Evolutionary conservation across 257 asterid genomes (phyloP).

Genomic region (Nicotiana attenuata): DNA sequence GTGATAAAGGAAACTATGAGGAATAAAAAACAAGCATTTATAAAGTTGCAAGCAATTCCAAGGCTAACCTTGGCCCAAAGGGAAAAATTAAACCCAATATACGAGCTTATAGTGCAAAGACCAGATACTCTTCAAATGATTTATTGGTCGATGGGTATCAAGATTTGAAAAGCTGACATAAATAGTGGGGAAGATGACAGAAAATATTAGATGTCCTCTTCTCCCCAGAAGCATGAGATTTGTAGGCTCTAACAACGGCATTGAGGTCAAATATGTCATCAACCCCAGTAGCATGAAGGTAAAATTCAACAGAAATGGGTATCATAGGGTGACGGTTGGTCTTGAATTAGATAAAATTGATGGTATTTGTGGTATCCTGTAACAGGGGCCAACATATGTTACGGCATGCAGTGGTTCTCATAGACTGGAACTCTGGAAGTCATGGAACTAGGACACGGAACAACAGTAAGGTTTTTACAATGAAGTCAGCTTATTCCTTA

Average conservation of each 20-base stretch:
- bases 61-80: not conserved
- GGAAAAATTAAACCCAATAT: not conserved
- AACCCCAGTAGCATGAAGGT: not conserved
- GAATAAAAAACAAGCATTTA: not conserved
- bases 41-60: constrained; percentile 1
- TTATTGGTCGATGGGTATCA: not conserved
- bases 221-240: not conserved
- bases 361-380: not conserved
- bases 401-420: not conserved
- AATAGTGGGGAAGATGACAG: not conserved
- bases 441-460: not conserved
- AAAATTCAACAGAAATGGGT: not conserved
- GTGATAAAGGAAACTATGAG: constrained; percentile 7
- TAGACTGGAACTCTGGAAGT: not conserved
- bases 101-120: not conserved
- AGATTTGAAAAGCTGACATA: constrained; percentile 1
- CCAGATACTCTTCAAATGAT: constrained; percentile 3
- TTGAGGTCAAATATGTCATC: constrained; percentile 6
- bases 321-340: not conserved
- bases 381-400: not conserved
- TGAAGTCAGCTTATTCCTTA: not conserved
- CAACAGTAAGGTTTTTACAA: not conserved
- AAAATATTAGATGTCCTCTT: not conserved
- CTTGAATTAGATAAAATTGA: not conserved
- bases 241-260: not conserved